Percentiles rank a stretch among this genome's conserved stretches.
Evolutionary conservation across 2,329 filamentous ascomycete species (phyloP).

Genomic region (Purpureocillium takamizusanense): DNA sequence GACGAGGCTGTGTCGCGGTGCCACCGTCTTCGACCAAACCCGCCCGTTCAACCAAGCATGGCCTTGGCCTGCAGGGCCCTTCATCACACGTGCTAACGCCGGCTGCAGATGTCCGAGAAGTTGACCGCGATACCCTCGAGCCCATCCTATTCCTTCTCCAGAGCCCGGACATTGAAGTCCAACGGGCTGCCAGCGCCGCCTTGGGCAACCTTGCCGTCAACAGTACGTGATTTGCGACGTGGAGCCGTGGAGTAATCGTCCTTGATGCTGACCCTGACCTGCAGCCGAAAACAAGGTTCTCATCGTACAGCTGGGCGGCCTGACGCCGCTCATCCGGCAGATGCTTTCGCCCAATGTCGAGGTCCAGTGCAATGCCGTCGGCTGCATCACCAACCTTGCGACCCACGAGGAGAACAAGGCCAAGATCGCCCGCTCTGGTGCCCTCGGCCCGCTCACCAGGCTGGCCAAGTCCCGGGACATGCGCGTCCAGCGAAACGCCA

Average conservation of each 20-base stretch:
- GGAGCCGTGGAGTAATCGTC: background rate
- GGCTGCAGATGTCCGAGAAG: slow-evolving; percentile 79
- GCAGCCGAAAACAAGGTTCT: slow-evolving; percentile 94
- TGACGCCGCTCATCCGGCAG: slow-evolving; percentile 87
- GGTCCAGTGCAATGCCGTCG: slow-evolving; percentile 97
- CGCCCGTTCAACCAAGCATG: too few relatives aligned
- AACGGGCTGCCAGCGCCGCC: slow-evolving; percentile 90
- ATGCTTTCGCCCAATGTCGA: slow-evolving; percentile 98
- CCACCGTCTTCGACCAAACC: too few relatives aligned
- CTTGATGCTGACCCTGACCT: slow-evolving; percentile 1
- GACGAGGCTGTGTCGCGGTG: too few relatives aligned
- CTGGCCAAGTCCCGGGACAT: slow-evolving; percentile 97
- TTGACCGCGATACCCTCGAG: slow-evolving; percentile 88
- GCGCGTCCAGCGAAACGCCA: slow-evolving; percentile 96
- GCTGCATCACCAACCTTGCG: slow-evolving; percentile 95
- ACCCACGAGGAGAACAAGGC: slow-evolving; percentile 99
- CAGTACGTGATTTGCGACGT: slow-evolving; percentile 48
- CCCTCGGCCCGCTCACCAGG: slow-evolving; percentile 79
- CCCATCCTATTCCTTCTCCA: slow-evolving; percentile 93
- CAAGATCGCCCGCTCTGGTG: slow-evolving; percentile 92
- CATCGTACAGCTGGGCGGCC: slow-evolving; percentile 85
- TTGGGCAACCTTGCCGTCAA: slow-evolving; percentile 95
- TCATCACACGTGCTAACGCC: slow-evolving; percentile 3
- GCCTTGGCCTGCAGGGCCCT: too few relatives aligned
- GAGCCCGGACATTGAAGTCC: slow-evolving; percentile 93